These are phyloP conservation scores for Trichosporon sp. DNA, from an alignment of 1,284 basidiomycete species.

Conservation along the genomic window DNA sequence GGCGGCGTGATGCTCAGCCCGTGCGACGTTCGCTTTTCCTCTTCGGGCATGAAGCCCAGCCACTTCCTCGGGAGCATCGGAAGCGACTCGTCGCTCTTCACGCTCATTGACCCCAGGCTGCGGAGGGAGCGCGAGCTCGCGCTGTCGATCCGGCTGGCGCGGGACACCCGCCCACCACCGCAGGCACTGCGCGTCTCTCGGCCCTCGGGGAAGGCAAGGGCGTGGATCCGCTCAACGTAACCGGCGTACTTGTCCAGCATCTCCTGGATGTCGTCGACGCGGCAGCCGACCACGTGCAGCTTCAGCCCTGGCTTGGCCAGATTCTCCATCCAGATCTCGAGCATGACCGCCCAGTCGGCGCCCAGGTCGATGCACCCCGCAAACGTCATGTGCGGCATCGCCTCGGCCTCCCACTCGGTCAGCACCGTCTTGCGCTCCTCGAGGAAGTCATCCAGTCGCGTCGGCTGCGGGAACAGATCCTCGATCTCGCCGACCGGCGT, in stretches of 20 bases:
- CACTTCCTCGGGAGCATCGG: background rate
- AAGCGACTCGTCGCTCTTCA: background rate
- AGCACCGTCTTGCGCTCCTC: slow-evolving; percentile 13
- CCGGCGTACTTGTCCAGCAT: slow-evolving; percentile 8
- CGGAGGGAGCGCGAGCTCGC: background rate
- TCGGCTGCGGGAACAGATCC: slow-evolving; percentile 3
- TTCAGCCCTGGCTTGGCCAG: slow-evolving; percentile 13
- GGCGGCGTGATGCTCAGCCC: background rate
- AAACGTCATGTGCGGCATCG: slow-evolving; percentile 18
- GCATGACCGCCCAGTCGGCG: slow-evolving; percentile 25
- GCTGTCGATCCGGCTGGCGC: background rate
- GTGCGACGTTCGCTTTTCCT: background rate
- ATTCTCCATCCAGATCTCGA: slow-evolving; percentile 25
- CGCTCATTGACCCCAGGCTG: background rate
- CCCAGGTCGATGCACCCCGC: slow-evolving; percentile 26
- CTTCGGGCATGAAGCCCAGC: background rate
- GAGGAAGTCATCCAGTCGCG: slow-evolving; percentile 14
- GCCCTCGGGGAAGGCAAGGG: slow-evolving; percentile 6
- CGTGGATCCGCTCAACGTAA: slow-evolving; percentile 11
- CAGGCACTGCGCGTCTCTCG: background rate
- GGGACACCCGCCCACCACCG: background rate
- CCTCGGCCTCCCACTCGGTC: slow-evolving; percentile 11
- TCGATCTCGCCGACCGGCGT: slow-evolving; percentile 19
- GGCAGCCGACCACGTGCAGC: background rate
- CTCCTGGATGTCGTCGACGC: slow-evolving; percentile 5